Conservation (phyloP, 768 basidiomycete species). For the Dacryopinax primogenitus region DNA sequence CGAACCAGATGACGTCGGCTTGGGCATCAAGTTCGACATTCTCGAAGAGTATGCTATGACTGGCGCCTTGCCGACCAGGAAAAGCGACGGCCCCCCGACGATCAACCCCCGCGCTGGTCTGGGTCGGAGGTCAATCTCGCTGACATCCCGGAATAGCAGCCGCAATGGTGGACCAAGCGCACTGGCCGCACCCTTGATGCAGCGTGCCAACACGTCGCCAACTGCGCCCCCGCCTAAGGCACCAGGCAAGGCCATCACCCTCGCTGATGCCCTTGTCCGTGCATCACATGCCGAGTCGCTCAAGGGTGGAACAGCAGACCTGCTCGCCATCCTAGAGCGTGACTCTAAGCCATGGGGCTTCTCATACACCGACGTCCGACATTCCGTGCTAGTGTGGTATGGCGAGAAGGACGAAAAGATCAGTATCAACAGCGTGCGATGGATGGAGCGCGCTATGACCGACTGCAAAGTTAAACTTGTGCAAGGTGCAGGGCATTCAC, state of each 20-base stretch:
- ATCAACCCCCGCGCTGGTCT: conserved; percentile 32
- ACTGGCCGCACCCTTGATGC: not conserved
- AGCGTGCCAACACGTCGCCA: conserved; percentile 11
- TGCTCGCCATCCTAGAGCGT: conserved; percentile 83
- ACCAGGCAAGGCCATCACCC: conserved; percentile 30
- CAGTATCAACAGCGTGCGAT: conserved; percentile 74
- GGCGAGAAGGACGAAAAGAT: conserved; percentile 92
- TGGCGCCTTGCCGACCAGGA: not conserved
- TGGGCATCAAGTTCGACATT: conserved; percentile 12
- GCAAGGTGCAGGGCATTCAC: conserved; percentile 76
- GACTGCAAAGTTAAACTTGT: conserved; percentile 70
- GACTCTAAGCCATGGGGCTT: conserved; percentile 84
- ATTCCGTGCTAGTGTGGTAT: conserved; percentile 76
- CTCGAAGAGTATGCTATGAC: conserved; percentile 10
- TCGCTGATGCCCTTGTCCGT: conserved; percentile 83
- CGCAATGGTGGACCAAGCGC: not conserved
- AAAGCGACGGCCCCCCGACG: conserved; percentile 5
- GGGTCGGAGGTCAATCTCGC: conserved; percentile 52
- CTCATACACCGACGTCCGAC: conserved; percentile 66
- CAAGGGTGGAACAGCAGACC: conserved; percentile 79
- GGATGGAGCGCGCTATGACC: conserved; percentile 82
- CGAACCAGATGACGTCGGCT: conserved; percentile 11
- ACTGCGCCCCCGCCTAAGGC: conserved; percentile 21
- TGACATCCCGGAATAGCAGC: conserved; percentile 26
- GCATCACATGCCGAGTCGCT: conserved; percentile 93